Base-by-base conservation (phyloP, 768 basidiomycete genomes). In the Naganishia randhawae region DNA sequence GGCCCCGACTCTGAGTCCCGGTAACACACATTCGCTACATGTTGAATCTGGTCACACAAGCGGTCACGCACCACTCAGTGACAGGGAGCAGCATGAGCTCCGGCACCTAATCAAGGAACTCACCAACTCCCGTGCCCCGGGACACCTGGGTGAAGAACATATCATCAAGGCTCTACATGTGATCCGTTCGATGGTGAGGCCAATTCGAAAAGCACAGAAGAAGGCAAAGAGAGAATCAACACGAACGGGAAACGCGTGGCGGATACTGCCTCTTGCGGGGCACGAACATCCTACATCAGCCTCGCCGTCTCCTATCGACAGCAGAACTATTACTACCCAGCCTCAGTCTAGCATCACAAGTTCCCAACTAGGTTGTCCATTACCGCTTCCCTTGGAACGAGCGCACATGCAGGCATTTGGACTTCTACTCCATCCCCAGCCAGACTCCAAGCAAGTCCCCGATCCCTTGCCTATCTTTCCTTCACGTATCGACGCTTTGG, bases 101-200 rank as follows among this genome's bases (percentile, higher is more conserved):
- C 35, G 27, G 14, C 22, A 39, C 16, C 16, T 61, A 13, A 42
- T 61, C 13, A 8, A 25, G 11, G 25, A 41, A 17, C 39, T 61
- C 13, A 25, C 22, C 14, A 61, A 16, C 39, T 35, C 57, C 11
- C 3, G 7, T 14, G 11, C n/a, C 13, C 5, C 33, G 6, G 33
- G 19, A 14, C 6, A 61, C 1, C 13, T 35, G 13, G 25, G 11
- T 3, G 39, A 61, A 42, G 57, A 39, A 42, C 33, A 61, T 25
- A 22, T 61, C 57, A 3, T 61, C 25, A 37, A 29, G 22, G 37
- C 57, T 5, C 39, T 61, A 19, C 35, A 41, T 11, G 57, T 61
- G n/a, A 61, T 61, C n/a, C 57, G 57, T 11, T 39, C 57, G 37
- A 61, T 61, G 37, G 57, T 61, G 57, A 39, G 57, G 37, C 57